These are phyloP conservation scores for Plasmodium adleri DNA, from an alignment of 169 alveolate species.

Conservation along the genomic window DNA sequence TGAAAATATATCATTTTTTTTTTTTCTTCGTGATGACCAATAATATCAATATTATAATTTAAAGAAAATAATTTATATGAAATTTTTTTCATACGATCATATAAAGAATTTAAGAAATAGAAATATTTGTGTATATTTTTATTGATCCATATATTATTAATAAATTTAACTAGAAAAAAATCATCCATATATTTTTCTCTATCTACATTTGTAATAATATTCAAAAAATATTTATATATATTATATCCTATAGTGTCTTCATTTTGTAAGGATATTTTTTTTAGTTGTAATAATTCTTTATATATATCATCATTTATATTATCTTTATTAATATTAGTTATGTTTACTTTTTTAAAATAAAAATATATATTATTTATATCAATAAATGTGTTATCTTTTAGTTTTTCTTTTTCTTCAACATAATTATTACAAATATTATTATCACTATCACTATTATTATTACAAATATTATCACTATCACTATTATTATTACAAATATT, in stretches of 20 bases:
- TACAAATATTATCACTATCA: neutral
- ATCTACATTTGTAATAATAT: constrained; percentile 71
- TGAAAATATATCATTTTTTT: constrained; percentile 74
- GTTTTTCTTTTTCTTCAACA: neutral
- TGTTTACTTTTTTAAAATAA: constrained; percentile 76
- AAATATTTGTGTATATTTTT: constrained; percentile 75
- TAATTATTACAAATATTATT: neutral
- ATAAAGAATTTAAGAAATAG: constrained; percentile 74
- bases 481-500: neutral
- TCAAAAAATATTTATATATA: constrained; percentile 62
- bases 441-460: neutral
- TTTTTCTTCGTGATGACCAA: constrained; percentile 60
- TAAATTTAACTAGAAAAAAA: constrained; percentile 64
- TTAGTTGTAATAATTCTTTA: constrained; percentile 50
- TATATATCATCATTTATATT: constrained; percentile 72
- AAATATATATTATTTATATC: constrained; percentile 65
- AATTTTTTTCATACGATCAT: constrained; percentile 72
- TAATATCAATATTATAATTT: constrained; percentile 63
- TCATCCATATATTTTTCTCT: constrained; percentile 66
- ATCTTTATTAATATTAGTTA: constrained; percentile 69
- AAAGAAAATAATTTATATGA: constrained; percentile 52
- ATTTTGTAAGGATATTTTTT: constrained; percentile 38
- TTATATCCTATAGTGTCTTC: constrained; percentile 65
- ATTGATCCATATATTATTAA: constrained; percentile 65
- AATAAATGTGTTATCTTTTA: constrained; percentile 14